Evolutionary conservation across 2,329 filamentous ascomycete species (phyloP).

Genomic region (Arthroderma sp.): DNA sequence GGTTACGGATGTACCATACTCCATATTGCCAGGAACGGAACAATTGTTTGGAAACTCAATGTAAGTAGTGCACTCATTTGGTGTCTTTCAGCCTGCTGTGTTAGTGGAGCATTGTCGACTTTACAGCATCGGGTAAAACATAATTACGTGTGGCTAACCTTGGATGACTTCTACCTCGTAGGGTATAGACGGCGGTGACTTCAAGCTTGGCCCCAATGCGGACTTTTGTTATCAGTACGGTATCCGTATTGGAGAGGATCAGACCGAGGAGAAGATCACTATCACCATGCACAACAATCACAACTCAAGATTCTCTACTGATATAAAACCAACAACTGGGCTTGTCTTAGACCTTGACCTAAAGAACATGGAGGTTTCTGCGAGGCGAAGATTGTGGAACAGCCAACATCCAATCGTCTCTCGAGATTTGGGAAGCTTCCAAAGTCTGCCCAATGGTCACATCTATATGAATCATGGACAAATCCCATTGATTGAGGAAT

Average conservation of each 20-base stretch:
- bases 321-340: slow-evolving; percentile 7
- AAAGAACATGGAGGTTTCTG: slow-evolving; percentile 2
- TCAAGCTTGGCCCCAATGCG: slow-evolving; percentile 9
- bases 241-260: neutral
- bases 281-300: slow-evolving; percentile 8
- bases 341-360: slow-evolving; percentile 10
- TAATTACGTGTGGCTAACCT: neutral
- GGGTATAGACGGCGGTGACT: slow-evolving; percentile 13
- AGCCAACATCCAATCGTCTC: neutral
- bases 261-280: neutral
- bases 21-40: slow-evolving; percentile 5
- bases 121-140: neutral
- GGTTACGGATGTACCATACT: slow-evolving; percentile 7
- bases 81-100: no score
- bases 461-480: slow-evolving; percentile 9
- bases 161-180: neutral
- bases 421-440: slow-evolving; percentile 10
- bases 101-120: no score
- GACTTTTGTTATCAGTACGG: slow-evolving; percentile 13
- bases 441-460: slow-evolving; percentile 6
- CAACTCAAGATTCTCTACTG: slow-evolving; percentile 6
- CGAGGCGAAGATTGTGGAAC: slow-evolving; percentile 8
- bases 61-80: no score
- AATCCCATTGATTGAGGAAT: slow-evolving; percentile 11
- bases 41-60: slow-evolving; percentile 10